These are phyloP conservation scores for Aspergillus conjunctus DNA, from an alignment of 495 filamentous ascomycete species.

Conservation along the genomic window DNA sequence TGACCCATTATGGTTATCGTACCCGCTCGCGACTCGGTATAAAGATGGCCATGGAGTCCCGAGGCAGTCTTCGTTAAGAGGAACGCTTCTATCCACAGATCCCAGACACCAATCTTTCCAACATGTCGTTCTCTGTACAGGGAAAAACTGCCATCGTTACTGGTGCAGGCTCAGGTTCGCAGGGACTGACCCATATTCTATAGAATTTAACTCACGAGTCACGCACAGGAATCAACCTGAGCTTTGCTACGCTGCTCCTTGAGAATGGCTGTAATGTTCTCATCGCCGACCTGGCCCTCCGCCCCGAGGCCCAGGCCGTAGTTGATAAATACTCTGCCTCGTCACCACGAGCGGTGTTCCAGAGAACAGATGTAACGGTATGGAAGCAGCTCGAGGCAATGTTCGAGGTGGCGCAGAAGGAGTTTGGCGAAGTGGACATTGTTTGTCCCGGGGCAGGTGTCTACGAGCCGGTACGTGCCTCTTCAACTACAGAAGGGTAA, in stretches of 20 bases:
- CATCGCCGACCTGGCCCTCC: conserved; percentile 65
- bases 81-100: not conserved
- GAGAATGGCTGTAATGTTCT: conserved; percentile 64
- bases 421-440: conserved; percentile 63
- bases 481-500: not conserved
- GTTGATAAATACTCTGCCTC: conserved; percentile 52
- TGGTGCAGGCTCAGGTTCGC: conserved; percentile 68
- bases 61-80: not conserved
- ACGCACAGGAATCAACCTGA: conserved; percentile 52
- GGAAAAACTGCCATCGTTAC: conserved; percentile 71
- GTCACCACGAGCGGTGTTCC: conserved; percentile 56
- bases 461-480: conserved; percentile 57
- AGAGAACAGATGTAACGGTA: conserved; percentile 61
- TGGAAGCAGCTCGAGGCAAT: conserved; percentile 62
- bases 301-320: conserved; percentile 61
- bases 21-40: not conserved
- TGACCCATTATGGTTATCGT: not conserved
- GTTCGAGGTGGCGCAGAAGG: conserved; percentile 55
- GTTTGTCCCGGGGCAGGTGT: conserved; percentile 71
- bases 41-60: not conserved
- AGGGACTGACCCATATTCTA: not conserved
- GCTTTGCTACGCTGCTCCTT: conserved; percentile 61
- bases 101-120: conserved; percentile 14
- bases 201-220: not conserved
- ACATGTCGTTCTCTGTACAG: conserved; percentile 51